Base-by-base conservation (phyloP, 345 rosid species). In the Salix brachista region DNA sequence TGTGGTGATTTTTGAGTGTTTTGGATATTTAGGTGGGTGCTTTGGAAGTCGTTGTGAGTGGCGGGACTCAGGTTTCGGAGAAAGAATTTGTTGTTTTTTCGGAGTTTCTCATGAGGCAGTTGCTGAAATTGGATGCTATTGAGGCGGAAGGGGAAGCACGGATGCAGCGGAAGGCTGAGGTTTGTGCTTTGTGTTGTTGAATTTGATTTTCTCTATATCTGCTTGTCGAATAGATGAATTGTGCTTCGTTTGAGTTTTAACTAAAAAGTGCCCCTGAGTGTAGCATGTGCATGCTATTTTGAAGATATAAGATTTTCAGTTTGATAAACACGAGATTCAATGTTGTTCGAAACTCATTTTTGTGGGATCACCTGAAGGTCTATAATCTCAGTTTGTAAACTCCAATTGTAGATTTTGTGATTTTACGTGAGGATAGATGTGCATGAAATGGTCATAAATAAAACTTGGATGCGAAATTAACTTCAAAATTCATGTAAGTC, bases 121-220 rank as follows among this genome's bases (percentile, higher is more conserved):
- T 94, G 85, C 92, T 94, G 76, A 91, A 90, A 75, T 77, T 94
- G 86, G 98, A 94, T 80, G 78, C 88, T 21, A 88, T 92, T 23
- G 86, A 85, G 84, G 99, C 99, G 26, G 91, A 88, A 80, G 99
- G 97, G 34, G 96, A 93, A 81, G 97, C 96, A 52, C 90, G 84
- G 85, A 14, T 85, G 64, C 94, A 80, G 82, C 86, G 99, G 32
- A 95, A 86, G 87, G 90, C 97, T 66, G 99, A 95, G 97, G 97
- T 95, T 64, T 25, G 91, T 82, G 26, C 65, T 77, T 66, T 28
- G 18, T 62, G 36, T 52, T 48, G 18, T 62, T 67, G 36, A 44
- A 19, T 46, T 54, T 67, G 48, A 60, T 9, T 75, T 50, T 52
- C n/a, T 8, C 60, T 25, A 18, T 6, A 9, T 79, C 19, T 67